These are phyloP conservation scores for Bombardia bombarda DNA, from an alignment of 495 filamentous ascomycete genomes.

Conservation along the genomic window DNA sequence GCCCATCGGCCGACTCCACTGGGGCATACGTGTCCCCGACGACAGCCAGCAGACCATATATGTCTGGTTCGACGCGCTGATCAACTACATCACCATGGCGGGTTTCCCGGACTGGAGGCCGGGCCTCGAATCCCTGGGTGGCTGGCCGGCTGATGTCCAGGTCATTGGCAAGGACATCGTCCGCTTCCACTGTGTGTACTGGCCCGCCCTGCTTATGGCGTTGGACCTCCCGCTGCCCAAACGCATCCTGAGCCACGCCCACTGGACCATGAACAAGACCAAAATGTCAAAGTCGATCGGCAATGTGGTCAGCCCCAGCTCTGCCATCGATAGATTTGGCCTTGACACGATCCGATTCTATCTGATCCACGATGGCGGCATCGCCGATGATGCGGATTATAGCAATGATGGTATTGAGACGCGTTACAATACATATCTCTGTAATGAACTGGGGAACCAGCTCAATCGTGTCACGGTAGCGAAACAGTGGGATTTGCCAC, in stretches of 20 bases:
- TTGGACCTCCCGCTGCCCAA: slow-evolving; percentile 76
- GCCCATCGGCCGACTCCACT: slow-evolving; percentile 65
- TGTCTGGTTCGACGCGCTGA: slow-evolving; percentile 92
- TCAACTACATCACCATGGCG: slow-evolving; percentile 85
- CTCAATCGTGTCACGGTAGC: slow-evolving; percentile 57
- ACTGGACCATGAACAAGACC: slow-evolving; percentile 82
- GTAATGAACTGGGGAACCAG: slow-evolving; percentile 71
- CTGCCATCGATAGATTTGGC: slow-evolving; percentile 82
- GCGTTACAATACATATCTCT: slow-evolving; percentile 70
- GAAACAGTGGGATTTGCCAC: slow-evolving; percentile 56
- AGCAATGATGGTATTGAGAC: slow-evolving; percentile 66
- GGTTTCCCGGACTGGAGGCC: slow-evolving; percentile 73
- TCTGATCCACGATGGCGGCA: slow-evolving; percentile 66
- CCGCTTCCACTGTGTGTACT: slow-evolving; percentile 95
- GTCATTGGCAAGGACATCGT: slow-evolving; percentile 95
- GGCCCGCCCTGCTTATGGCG: slow-evolving; percentile 92
- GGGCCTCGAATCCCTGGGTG: slow-evolving; percentile 42
- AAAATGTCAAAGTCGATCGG: slow-evolving; percentile 97
- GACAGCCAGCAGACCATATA: slow-evolving; percentile 89
- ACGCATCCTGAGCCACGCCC: slow-evolving; percentile 77
- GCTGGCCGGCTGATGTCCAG: slow-evolving; percentile 89
- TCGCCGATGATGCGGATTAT: slow-evolving; percentile 73
- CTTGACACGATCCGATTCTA: slow-evolving; percentile 84
- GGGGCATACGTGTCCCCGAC: slow-evolving; percentile 86
- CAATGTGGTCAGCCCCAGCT: slow-evolving; percentile 92